Evolutionary conservation across 2,329 filamentous ascomycete species (phyloP).

Genomic region (Fusarium heterosporum): DNA sequence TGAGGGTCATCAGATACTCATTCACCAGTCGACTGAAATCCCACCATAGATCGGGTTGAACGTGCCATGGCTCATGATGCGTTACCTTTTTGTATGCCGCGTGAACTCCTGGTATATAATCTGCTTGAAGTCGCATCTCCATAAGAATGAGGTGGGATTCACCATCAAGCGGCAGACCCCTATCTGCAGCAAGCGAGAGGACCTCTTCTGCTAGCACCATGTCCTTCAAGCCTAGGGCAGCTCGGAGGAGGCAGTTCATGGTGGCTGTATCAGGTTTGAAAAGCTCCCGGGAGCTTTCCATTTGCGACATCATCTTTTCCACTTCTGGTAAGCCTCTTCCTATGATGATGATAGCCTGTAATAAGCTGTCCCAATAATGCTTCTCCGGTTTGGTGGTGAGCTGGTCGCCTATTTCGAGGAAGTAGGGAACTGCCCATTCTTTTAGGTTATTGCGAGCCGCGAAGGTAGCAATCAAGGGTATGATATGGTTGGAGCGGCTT

Average conservation of each 20-base stretch:
- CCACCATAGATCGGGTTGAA: conserved; percentile 56
- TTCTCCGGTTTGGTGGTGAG: conserved; percentile 60
- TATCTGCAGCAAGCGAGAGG: conserved; percentile 72
- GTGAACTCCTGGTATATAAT: conserved; percentile 77
- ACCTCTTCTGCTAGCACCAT: conserved; percentile 80
- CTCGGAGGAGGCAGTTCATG: conserved; percentile 80
- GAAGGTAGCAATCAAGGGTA: conserved; percentile 56
- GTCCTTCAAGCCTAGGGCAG: conserved; percentile 77
- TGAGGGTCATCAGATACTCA: conserved; percentile 76
- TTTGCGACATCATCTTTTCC: conserved; percentile 72
- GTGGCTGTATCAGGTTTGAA: conserved; percentile 73
- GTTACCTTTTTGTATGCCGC: conserved; percentile 67
- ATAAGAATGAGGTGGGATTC: conserved; percentile 80
- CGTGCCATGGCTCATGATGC: conserved; percentile 52
- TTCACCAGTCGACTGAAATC: conserved; percentile 75
- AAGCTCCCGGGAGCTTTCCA: conserved; percentile 70
- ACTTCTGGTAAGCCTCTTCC: conserved; percentile 71
- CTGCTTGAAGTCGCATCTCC: conserved; percentile 77
- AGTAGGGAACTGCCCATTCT: conserved; percentile 71
- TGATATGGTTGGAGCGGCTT: conserved; percentile 40
- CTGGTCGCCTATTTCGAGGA: conserved; percentile 63
- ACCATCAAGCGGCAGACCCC: conserved; percentile 74
- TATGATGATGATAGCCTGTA: conserved; percentile 77
- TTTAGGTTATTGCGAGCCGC: conserved; percentile 69
- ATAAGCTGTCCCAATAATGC: conserved; percentile 75